Percentiles rank a stretch among this genome's conserved stretches.
Evolutionary conservation across 164 flowering plant genomes (phyloP).

Genomic region (Cinnamomum chago): DNA sequence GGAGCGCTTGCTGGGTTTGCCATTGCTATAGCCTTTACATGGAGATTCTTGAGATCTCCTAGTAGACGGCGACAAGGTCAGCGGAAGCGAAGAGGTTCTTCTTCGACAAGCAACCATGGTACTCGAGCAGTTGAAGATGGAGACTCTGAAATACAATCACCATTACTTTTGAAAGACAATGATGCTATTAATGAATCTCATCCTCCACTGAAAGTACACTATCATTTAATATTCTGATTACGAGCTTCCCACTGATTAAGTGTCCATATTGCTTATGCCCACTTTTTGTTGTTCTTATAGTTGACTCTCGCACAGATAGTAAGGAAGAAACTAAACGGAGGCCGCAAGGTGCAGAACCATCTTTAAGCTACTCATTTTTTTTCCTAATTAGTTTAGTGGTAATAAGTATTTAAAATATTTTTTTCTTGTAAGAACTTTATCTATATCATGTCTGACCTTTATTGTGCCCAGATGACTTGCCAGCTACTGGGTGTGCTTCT

Average conservation of each 20-base stretch:
- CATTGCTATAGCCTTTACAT: conserved; percentile 29
- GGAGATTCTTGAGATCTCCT: conserved; percentile 32
- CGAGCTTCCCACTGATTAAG: not conserved
- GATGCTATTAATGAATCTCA: conserved; percentile 12
- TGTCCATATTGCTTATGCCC: conserved; percentile 8
- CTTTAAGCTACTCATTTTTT: not conserved
- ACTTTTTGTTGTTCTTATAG: conserved; percentile 14
- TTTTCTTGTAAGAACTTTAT: not conserved
- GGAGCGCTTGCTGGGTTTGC: conserved; percentile 40
- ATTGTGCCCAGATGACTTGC: conserved; percentile 29
- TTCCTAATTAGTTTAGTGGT: too few relatives aligned
- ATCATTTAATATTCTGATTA: not conserved
- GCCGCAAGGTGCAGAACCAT: conserved; percentile 24
- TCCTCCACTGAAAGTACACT: conserved; percentile 18
- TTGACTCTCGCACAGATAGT: conserved; percentile 23
- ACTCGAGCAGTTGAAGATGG: conserved; percentile 12
- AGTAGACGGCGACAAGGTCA: conserved; percentile 16
- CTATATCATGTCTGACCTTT: not conserved
- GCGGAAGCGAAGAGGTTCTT: conserved; percentile 21
- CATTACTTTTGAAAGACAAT: not conserved
- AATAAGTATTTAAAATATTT: not conserved
- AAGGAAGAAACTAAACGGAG: conserved; percentile 25
- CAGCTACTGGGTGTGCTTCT: conserved; percentile 33
- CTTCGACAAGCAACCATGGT: conserved; percentile 14
- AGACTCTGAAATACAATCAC: not conserved